Conservation (phyloP, 305 asterid species). For the Solanum hybrid region DNA sequence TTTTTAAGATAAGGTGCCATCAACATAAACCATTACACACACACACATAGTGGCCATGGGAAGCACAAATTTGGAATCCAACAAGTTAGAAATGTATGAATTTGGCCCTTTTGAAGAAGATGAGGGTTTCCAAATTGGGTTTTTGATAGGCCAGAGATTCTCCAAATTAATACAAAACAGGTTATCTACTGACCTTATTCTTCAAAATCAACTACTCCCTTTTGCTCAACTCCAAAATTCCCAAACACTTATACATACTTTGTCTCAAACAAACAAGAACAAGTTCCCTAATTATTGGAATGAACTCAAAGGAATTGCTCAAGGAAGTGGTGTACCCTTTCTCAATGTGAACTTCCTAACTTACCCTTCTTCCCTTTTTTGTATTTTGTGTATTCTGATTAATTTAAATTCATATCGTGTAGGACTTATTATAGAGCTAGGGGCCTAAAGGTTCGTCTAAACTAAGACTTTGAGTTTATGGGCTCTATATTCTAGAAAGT, state of each 20-base stretch:
- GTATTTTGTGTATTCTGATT: neutral
- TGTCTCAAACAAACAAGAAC: constrained; percentile 29
- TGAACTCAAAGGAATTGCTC: constrained; percentile 67
- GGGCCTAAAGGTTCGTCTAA: neutral
- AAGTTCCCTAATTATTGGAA: constrained; percentile 65
- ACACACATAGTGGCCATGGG: neutral
- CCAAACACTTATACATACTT: constrained; percentile 38
- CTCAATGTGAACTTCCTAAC: constrained; percentile 35
- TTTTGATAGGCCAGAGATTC: constrained; percentile 54
- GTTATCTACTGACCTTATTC: constrained; percentile 51
- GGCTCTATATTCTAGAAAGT: neutral
- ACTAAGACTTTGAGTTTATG: neutral
- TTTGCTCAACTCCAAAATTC: constrained; percentile 48
- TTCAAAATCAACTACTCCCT: constrained; percentile 67
- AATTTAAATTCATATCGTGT: neutral
- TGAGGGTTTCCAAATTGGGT: constrained; percentile 43
- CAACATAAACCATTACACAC: neutral
- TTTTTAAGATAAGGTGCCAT: neutral
- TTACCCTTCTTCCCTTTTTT: neutral
- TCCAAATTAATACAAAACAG: constrained; percentile 46
- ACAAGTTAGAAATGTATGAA: constrained; percentile 43
- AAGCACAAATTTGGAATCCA: constrained; percentile 4
- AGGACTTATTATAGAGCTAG: neutral
- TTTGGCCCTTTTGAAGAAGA: constrained; percentile 48
- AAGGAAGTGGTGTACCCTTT: constrained; percentile 57